Base-by-base conservation (phyloP, 2,329 filamentous ascomycete species). In the Fusarium devonianum region DNA sequence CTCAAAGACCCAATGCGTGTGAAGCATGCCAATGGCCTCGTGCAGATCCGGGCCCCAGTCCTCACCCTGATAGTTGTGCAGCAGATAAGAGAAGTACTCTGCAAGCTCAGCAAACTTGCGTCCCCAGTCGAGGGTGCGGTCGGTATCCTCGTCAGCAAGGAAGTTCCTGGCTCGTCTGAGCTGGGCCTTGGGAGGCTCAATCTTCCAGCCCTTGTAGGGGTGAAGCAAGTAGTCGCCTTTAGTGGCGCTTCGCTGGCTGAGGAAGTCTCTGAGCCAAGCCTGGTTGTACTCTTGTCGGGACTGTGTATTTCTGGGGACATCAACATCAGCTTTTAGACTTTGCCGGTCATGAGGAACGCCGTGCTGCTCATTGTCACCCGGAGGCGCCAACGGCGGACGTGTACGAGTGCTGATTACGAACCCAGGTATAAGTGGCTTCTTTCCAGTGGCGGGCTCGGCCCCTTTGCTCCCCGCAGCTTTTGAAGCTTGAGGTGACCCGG, bases 111-210 rank as follows among this genome's bases (percentile, higher is more conserved):
- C 61, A 7, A 73, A 63, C 39, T 74, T 73, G 9, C 52, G 36
- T 2, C 71, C 59, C 71, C 78, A 82, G 32, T 69, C 56, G 1
- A 68, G 33, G 47, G 71, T 73, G 12, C 75, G 71, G 46, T 76
- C 71, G 5, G 67, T 59, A 54, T 83, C 78, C 52, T 79, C 74
- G 21, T 81, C 77, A 4, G 72, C 62, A 16, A 84, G 74, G 52
- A 80, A 84, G 54, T 74, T 75, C 38, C 63, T 67, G 33, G 69
- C 66, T 9, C 69, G 64, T 11, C 41, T 32, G 30, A 73, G 65
- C 32, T 68, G 49, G 22, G 75, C 62, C 22, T 53, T 58, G 2
- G 73, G 73, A 2, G 72, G 60, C 14, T 62, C 62, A 35, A 72
- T 62, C 23, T 60, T 66, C 56, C 72, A 74, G 25, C 71, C 69